A percentile compares a stretch with the other conserved stretches of the same genome.
phyloP scores from a whole-genome alignment of 495 filamentous ascomycete species.

The Letharia lupina region DNA sequence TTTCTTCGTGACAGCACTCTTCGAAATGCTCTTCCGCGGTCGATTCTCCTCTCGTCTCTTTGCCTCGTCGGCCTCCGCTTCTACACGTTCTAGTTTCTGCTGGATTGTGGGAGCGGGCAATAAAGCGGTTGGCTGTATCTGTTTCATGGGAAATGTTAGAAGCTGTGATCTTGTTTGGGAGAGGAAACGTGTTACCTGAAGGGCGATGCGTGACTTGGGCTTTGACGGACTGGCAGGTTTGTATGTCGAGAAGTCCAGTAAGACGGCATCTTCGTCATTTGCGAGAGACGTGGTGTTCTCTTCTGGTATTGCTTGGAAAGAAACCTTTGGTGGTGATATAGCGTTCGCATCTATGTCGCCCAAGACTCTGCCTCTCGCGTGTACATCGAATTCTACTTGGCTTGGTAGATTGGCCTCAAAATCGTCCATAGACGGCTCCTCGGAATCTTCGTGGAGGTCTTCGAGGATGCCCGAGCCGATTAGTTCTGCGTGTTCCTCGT shows the following conservation, averaged over 20 bases:
- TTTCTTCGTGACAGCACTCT: conserved; percentile 35
- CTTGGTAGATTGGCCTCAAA: conserved; percentile 29
- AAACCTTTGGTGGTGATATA: conserved; percentile 37
- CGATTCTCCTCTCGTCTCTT: conserved; percentile 36
- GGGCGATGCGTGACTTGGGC: conserved; percentile 29
- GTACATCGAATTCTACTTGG: conserved; percentile 20
- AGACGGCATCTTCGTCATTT: conserved; percentile 32
- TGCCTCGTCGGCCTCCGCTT: conserved; percentile 39
- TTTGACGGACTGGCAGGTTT: conserved; percentile 29
- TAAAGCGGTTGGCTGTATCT: conserved; percentile 24
- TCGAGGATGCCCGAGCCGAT: conserved; percentile 45
- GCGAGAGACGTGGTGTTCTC: conserved; percentile 30
- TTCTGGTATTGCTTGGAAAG: conserved; percentile 37
- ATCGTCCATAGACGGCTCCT: conserved; percentile 31
- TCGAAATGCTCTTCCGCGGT: conserved; percentile 38
- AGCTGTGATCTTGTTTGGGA: conserved; percentile 23
- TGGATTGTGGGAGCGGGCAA: conserved; percentile 26
- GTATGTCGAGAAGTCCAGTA: conserved; percentile 33
- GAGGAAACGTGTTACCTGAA: conserved; percentile 29
- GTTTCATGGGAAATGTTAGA: conserved; percentile 17
- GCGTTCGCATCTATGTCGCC: conserved; percentile 40
- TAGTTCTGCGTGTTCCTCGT: conserved; percentile 31
- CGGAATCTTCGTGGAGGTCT: conserved; percentile 44
- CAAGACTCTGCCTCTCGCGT: conserved; percentile 30
- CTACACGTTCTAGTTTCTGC: conserved; percentile 40